Evolutionary conservation across 805 yeast genomes (phyloP), one percentile per base, ranked within the genome.

Genomic region (Metschnikowia proteae): DNA sequence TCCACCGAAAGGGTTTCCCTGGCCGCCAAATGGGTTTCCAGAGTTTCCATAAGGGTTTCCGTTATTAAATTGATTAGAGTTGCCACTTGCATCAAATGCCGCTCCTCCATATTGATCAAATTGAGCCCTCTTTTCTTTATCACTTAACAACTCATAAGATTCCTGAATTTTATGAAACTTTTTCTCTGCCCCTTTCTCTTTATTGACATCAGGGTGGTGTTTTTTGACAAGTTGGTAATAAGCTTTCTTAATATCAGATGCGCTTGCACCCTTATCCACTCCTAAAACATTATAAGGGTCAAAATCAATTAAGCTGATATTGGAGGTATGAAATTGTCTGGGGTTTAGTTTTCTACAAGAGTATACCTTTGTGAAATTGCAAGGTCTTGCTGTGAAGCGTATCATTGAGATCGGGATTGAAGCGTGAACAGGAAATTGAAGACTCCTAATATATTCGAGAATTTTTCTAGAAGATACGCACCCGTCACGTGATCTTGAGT

Each of bases 171-270:
- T 88, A 62, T 94, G 98, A 71, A 94, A 94, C 66, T 83, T 83
- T 62, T 82, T 81, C 59, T 92, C 96, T 0, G 98, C 94, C 17
- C 80, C 92, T 26, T 81, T 79, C 54, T 88, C 97, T 67, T 92
- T 94, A 67, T 92, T 94, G 39, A 94, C 88, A 71, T 94, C 99
- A 0, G 99, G 99, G 67, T 94, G 99, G 67, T 75, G 90, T 65
- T 92, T 80, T 67, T 94, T 94, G 11, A 97, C 99, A 54, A 94
- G 73, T 61, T 89, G 85, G 65, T 90, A 90, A 71, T 94, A 94
- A 2, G 96, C 92, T 67, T 91, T 91, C 68, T 94, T 94, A 69
- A 94, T 94, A 22, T 90, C 95, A n/a, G 88, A 78, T 6, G 84
- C 71, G 10, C 84, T 76, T 0, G 99, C 94, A 45, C 63, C 64